Evolutionary conservation across 1,284 basidiomycete species (phyloP), one percentile per base, ranked within the genome.

Genomic region (Paramarasmius palmivorus): DNA sequence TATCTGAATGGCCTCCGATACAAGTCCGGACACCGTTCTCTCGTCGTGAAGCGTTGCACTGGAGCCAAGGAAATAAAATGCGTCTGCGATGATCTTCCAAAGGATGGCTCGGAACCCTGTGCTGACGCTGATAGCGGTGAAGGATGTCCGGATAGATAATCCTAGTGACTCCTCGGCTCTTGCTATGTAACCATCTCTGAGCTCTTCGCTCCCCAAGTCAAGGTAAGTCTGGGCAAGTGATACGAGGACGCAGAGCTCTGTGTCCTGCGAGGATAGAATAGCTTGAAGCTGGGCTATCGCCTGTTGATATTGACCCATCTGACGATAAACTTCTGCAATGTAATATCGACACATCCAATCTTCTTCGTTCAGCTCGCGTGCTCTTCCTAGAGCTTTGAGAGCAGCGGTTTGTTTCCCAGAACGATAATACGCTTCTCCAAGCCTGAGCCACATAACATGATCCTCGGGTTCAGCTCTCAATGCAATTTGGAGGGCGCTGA

Each of bases 401-500:
- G 94, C 92, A 2, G 97, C 96, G 10, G 86, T 86, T 60, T 95
- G 91, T 29, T 93, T 83, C 36, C 96, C 95, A 12, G 92, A 89
- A 63, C 83, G 88, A 57, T 85, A 84, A 62, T 99, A 99, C 0
- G 93, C 91, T 68, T 98, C 94, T 4, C 96, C 96, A 0, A 99
- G 79, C 53, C 92, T 84, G 17, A 95, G 76, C 96, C 95, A 98
- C 22, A 88, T 84, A 25, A 86, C 69, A 8, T 84, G 79, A 66
- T 98, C 94, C 3, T 87, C 82, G 0, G 86, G 79, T 22, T 92
- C 83, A 9, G 90, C 90, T 6, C 95, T 83, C 3, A 99, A 77
- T 0, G 93, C 90, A 17, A 95, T 81, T 65, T 99, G 96, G 62
- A 96, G 89, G 0, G 92, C 88, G 58, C 88, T 81, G 41, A 96